Percentiles rank a stretch among this genome's conserved stretches.
Evolutionary conservation across 2,329 filamentous ascomycete genomes (phyloP).

Genomic region (Tolypocladium tundrense): DNA sequence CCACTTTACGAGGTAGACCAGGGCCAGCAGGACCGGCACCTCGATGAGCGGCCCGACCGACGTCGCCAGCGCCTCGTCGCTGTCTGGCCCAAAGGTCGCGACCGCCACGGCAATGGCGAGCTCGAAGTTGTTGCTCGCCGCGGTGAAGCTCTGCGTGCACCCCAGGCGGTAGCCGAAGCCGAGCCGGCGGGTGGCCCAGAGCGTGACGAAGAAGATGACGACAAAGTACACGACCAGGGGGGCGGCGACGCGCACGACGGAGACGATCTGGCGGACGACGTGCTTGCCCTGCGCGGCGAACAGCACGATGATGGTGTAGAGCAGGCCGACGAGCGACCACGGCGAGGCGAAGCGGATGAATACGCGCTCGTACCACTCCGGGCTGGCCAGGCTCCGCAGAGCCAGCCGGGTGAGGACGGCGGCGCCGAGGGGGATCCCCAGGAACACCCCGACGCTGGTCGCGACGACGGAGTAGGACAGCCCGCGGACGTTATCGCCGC

Average conservation of each 20-base stretch:
- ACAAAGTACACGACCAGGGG: slow-evolving; percentile 76
- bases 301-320: slow-evolving; percentile 80
- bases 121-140: slow-evolving; percentile 89
- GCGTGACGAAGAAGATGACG: slow-evolving; percentile 61
- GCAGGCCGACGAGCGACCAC: slow-evolving; percentile 68
- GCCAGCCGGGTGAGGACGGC: slow-evolving; percentile 65
- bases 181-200: slow-evolving; percentile 50
- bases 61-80: slow-evolving; percentile 69
- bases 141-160: slow-evolving; percentile 76
- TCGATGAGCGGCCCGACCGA: slow-evolving; percentile 83
- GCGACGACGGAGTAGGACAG: slow-evolving; percentile 58
- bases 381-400: slow-evolving; percentile 43
- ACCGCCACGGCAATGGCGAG: slow-evolving; percentile 82
- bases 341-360: slow-evolving; percentile 65
- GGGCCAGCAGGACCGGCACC: slow-evolving; percentile 65
- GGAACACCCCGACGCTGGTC: slow-evolving; percentile 71
- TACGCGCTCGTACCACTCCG: slow-evolving; percentile 52
- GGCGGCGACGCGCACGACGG: slow-evolving; percentile 70
- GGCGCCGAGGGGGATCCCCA: slow-evolving; percentile 73
- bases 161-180: slow-evolving; percentile 64
- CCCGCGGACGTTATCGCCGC: slow-evolving; percentile 19
- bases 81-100: slow-evolving; percentile 66
- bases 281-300: slow-evolving; percentile 72
- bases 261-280: slow-evolving; percentile 74
- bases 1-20: slow-evolving; percentile 66